phyloP scores from a whole-genome alignment of 371 early-diverging fungal genomes.

The Mortierella sp. region DNA sequence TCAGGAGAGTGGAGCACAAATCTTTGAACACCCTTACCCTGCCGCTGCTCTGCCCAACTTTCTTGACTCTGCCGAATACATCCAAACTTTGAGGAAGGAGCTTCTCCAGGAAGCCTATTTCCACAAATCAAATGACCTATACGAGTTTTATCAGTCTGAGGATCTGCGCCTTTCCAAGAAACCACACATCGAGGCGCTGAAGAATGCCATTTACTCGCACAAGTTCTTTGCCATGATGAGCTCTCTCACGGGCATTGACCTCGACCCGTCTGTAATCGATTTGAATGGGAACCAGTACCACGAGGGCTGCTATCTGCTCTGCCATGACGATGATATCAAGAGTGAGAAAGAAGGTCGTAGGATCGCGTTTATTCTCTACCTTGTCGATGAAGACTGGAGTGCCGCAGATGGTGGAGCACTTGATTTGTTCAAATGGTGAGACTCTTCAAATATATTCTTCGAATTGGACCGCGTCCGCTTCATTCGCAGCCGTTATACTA shows the following conservation, averaged over 20 bases:
- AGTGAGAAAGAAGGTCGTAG: conserved; percentile 66
- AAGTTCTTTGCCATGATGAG: conserved; percentile 65
- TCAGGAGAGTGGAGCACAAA: conserved; percentile 22
- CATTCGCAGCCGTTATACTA: too few relatives aligned
- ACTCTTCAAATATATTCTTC: neutral
- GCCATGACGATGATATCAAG: conserved; percentile 79
- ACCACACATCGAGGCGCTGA: conserved; percentile 56
- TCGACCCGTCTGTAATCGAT: conserved; percentile 61
- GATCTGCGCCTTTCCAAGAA: conserved; percentile 59
- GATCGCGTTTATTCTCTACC: conserved; percentile 76
- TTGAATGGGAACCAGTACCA: conserved; percentile 72
- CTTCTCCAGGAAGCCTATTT: conserved; percentile 55
- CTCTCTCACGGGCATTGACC: conserved; percentile 60
- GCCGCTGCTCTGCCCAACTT: conserved; percentile 58
- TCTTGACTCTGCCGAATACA: conserved; percentile 53
- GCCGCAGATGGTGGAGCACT: conserved; percentile 69
- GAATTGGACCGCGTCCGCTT: too few relatives aligned
- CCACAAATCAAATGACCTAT: conserved; percentile 73
- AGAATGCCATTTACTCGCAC: conserved; percentile 59
- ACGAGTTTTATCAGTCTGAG: conserved; percentile 72
- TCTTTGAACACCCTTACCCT: conserved; percentile 56
- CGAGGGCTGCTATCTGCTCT: conserved; percentile 65
- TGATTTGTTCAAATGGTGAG: conserved; percentile 62
- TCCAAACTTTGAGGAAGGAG: conserved; percentile 58
- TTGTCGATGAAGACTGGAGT: conserved; percentile 74